A percentile compares a stretch with the other conserved stretches of the same genome.
Conservation (phyloP, 1,284 basidiomycete species). For the Lignosus rhinocerotis region DNA sequence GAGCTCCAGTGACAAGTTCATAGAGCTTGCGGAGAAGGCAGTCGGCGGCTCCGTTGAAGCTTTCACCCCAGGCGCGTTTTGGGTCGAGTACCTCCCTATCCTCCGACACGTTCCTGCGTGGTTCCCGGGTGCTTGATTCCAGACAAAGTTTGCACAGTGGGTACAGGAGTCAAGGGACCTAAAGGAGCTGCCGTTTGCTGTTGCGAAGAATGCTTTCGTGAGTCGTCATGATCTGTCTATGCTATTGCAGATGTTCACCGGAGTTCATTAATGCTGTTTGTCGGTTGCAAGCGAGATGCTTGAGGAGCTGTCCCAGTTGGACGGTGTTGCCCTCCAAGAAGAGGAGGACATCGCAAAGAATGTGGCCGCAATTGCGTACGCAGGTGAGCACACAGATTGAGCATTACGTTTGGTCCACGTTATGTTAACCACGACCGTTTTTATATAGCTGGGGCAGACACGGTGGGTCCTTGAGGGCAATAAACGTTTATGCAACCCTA, state of each 20-base stretch:
- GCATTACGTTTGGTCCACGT: neutral
- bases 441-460: neutral
- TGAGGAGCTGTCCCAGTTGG: neutral
- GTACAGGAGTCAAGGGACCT: neutral
- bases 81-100: neutral
- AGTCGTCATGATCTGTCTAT: neutral
- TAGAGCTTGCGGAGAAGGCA: neutral
- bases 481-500: neutral
- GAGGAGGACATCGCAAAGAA: neutral
- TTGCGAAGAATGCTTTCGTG: neutral
- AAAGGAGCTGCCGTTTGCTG: neutral
- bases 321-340: neutral
- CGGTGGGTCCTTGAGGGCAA: conserved; percentile 7
- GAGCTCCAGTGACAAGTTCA: conserved; percentile 4
- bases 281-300: neutral
- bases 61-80: neutral
- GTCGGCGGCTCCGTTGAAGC: neutral
- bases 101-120: neutral
- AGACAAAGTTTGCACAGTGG: neutral
- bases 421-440: neutral
- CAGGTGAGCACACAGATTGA: neutral
- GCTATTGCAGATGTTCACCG: too few species aligned
- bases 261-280: neutral
- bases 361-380: neutral
- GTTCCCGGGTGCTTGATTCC: neutral